Percentiles rank a stretch among this genome's conserved stretches.
Conservation (phyloP, 345 rosid species). For the Eucalyptus viminalis region DNA sequence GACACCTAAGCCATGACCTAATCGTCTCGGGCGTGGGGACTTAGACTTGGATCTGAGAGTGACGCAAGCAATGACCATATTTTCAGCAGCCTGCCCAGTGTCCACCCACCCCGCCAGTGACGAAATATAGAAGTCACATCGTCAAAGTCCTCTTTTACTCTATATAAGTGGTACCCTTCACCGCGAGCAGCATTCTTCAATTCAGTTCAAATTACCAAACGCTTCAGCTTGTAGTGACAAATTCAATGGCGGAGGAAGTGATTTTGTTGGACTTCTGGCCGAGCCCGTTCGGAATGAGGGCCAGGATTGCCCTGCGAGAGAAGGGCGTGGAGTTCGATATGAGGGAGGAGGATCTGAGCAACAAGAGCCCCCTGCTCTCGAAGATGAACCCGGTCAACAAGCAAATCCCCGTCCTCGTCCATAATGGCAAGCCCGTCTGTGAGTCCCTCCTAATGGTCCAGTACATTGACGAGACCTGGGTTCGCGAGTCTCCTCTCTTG, state of each 20-base stretch:
- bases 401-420: constrained; percentile 4
- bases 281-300: constrained; percentile 3
- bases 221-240: neutral
- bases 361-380: constrained; percentile 2
- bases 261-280: neutral
- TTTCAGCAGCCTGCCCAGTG: neutral
- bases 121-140: no score
- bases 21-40: no score
- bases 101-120: neutral
- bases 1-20: no score
- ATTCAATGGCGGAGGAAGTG: neutral
- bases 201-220: neutral
- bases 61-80: no score
- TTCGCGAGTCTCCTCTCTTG: neutral
- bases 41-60: no score
- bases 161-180: neutral
- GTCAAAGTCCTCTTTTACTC: neutral
- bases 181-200: neutral
- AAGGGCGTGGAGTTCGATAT: neutral
- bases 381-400: constrained; percentile 3
- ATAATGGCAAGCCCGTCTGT: neutral
- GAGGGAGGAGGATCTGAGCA: neutral
- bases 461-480: constrained; percentile 5
- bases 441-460: neutral
- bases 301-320: neutral